Conservation (phyloP, 2,329 filamentous ascomycete species). For the Aotearoamyces nothofagi region DNA sequence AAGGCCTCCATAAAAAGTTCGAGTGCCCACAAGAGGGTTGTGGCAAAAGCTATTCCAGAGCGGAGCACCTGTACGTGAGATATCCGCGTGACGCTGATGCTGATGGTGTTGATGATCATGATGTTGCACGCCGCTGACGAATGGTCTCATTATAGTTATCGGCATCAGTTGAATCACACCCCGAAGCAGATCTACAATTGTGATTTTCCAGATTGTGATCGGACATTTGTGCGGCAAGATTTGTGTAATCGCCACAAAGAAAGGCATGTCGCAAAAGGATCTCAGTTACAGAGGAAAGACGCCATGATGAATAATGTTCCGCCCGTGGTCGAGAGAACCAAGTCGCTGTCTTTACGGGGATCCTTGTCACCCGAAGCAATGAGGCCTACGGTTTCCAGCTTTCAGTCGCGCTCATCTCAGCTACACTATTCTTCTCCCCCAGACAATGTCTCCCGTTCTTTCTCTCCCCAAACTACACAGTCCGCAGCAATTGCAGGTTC, state of each 20-base stretch:
- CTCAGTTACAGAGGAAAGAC: conserved; percentile 61
- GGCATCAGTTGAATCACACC: conserved; percentile 90
- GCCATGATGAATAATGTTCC: conserved; percentile 39
- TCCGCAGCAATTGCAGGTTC: conserved; percentile 13
- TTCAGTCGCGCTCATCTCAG: conserved; percentile 13
- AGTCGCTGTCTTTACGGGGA: conserved; percentile 11
- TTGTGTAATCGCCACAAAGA: conserved; percentile 76
- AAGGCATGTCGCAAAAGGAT: conserved; percentile 66
- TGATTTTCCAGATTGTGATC: conserved; percentile 79
- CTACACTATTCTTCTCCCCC: conserved; percentile 18
- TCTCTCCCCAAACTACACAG: conserved; percentile 15
- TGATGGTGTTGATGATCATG: no score
- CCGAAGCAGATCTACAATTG: conserved; percentile 93
- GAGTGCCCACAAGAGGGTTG: conserved; percentile 77
- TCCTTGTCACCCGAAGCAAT: conserved; percentile 17
- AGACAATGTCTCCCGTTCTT: conserved; percentile 14
- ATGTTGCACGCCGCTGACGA: no score
- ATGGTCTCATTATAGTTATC: conserved; percentile 41
- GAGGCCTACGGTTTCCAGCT: conserved; percentile 11
- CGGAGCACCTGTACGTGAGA: conserved; percentile 84
- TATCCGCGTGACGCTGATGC: no score
- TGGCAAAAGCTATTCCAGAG: conserved; percentile 90
- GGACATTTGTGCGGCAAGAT: conserved; percentile 86
- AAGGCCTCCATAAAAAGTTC: conserved; percentile 68
- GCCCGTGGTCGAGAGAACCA: conserved; percentile 10